Percentiles rank a stretch among this genome's conserved stretches.
Evolutionary conservation across 139 green algal species (phyloP).

Genomic region (Bryopsis sp.): DNA sequence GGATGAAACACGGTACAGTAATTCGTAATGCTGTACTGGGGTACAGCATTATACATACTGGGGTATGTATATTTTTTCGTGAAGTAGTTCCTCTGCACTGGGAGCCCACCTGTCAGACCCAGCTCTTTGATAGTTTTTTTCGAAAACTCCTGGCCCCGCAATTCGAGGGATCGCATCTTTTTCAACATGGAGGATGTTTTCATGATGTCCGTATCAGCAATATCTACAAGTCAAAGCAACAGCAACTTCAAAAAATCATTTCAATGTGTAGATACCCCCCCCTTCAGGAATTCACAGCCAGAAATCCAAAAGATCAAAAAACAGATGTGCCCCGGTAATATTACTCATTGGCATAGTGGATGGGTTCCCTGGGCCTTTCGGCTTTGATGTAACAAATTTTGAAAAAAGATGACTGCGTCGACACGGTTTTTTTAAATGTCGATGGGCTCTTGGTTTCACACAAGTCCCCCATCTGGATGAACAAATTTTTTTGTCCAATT

Average conservation of each 20-base stretch:
- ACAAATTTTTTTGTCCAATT: neutral
- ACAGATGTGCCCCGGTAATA: neutral
- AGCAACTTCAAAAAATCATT: neutral
- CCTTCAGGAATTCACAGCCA: neutral
- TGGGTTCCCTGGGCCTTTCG: neutral
- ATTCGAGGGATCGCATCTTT: neutral
- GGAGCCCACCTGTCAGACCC: conserved; percentile 4
- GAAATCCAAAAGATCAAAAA: neutral
- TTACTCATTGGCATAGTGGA: neutral
- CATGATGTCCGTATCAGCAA: neutral
- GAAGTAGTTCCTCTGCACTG: no score
- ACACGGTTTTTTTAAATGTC: no score
- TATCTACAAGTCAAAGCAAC: neutral
- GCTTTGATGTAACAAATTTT: neutral
- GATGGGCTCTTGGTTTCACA: no score
- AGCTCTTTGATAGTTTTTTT: conserved; percentile 14
- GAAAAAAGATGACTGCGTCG: no score
- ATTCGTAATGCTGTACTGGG: no score
- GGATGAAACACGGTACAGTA: no score
- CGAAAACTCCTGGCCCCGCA: neutral
- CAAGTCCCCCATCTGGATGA: neutral
- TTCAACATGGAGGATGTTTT: conserved; percentile 8
- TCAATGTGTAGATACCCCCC: neutral
- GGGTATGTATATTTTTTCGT: no score
- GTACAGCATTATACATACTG: no score